phyloP scores from a whole-genome alignment of 2,329 filamentous ascomycete species.

The Teratosphaeria epicoccoides region DNA sequence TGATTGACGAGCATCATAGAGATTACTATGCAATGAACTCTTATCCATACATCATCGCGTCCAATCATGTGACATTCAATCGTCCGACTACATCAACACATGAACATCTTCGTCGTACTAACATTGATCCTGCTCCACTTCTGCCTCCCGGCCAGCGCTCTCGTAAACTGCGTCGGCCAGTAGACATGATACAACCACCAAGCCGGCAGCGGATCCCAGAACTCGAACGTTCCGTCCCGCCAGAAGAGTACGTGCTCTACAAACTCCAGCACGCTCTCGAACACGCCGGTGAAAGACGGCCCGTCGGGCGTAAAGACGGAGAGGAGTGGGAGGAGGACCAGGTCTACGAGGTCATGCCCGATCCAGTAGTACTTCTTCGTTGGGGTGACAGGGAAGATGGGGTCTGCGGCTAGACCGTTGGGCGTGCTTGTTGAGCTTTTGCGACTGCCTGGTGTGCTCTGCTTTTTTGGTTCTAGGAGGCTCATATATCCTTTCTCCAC shows the following conservation, averaged over 20 bases:
- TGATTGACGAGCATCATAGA: neutral
- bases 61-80: too few species aligned
- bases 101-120: conserved; percentile 53
- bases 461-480: conserved; percentile 27
- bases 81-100: conserved; percentile 14
- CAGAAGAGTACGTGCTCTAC: conserved; percentile 34
- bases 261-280: conserved; percentile 25
- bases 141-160: conserved; percentile 34
- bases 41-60: too few species aligned
- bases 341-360: conserved; percentile 52
- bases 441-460: conserved; percentile 11
- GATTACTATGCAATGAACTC: too few species aligned
- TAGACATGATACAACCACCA: conserved; percentile 44
- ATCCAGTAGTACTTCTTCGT: conserved; percentile 49
- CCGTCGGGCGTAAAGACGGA: conserved; percentile 25
- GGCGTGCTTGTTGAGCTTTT: conserved; percentile 5
- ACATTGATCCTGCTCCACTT: conserved; percentile 58
- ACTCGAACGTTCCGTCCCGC: conserved; percentile 40
- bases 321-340: conserved; percentile 40
- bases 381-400: conserved; percentile 8
- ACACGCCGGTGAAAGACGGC: conserved; percentile 13
- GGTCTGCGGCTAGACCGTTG: conserved; percentile 7
- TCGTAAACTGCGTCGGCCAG: conserved; percentile 43
- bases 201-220: conserved; percentile 41
- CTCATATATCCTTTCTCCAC: conserved; percentile 41